These are phyloP conservation scores for Cladosporium halotolerans DNA, from an alignment of 2,329 filamentous ascomycete genomes.

Conservation along the genomic window DNA sequence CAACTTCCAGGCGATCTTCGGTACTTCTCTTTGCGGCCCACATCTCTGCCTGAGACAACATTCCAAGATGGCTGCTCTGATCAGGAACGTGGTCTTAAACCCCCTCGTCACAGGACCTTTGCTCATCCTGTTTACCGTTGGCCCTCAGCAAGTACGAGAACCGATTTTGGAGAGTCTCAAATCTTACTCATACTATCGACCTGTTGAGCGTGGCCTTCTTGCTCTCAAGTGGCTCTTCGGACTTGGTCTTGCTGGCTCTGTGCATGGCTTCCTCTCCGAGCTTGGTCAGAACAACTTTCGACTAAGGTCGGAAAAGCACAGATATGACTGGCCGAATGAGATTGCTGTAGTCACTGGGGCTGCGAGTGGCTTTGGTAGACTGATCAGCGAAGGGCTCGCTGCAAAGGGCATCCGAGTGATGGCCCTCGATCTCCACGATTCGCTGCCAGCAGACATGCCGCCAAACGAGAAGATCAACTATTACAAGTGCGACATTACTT, in stretches of 20 bases:
- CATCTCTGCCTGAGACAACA: no score
- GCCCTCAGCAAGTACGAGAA: slow-evolving; percentile 24
- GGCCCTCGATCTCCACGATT: slow-evolving; percentile 32
- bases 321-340: slow-evolving; percentile 33
- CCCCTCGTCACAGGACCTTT: slow-evolving; percentile 26
- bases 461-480: slow-evolving; percentile 30
- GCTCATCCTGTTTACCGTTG: slow-evolving; percentile 24
- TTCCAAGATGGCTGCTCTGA: background rate
- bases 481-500: slow-evolving; percentile 45
- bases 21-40: no score
- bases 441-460: slow-evolving; percentile 28
- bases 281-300: slow-evolving; percentile 34
- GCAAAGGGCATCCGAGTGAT: slow-evolving; percentile 34
- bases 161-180: slow-evolving; percentile 24
- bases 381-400: slow-evolving; percentile 31
- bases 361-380: slow-evolving; percentile 33
- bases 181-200: slow-evolving; percentile 23
- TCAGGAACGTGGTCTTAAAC: slow-evolving; percentile 14
- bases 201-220: slow-evolving; percentile 22
- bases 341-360: slow-evolving; percentile 32
- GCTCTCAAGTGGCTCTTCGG: slow-evolving; percentile 27
- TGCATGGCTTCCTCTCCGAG: slow-evolving; percentile 25
- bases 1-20: no score
- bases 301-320: slow-evolving; percentile 29
- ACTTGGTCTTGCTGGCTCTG: slow-evolving; percentile 25